phyloP scores from a whole-genome alignment of 768 basidiomycete species.

The Termitomyces bulborhizus region DNA sequence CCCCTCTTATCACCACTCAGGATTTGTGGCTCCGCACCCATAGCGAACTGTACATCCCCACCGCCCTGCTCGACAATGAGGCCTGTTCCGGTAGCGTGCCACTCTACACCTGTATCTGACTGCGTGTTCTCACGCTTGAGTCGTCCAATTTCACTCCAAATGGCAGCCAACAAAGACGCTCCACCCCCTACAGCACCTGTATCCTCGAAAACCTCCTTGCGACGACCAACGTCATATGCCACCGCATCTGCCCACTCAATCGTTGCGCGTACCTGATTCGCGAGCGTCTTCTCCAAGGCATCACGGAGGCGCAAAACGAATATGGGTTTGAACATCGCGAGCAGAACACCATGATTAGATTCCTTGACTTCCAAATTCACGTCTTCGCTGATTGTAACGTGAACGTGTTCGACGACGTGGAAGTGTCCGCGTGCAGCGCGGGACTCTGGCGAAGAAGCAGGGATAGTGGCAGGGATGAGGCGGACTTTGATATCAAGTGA shows the following conservation, averaged over 20 bases:
- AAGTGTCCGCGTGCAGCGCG: constrained; percentile 43
- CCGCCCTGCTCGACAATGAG: constrained; percentile 45
- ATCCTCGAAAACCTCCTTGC: constrained; percentile 61
- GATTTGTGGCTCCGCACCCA: constrained; percentile 74
- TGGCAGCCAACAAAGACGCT: constrained; percentile 42
- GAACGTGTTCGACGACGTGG: constrained; percentile 50
- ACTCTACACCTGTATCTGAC: constrained; percentile 27
- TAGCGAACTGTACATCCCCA: constrained; percentile 36
- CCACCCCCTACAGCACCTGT: constrained; percentile 47
- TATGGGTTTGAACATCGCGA: constrained; percentile 59
- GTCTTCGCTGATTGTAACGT: constrained; percentile 51
- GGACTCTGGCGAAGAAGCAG: constrained; percentile 27
- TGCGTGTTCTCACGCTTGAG: constrained; percentile 31
- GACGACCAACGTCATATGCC: constrained; percentile 51
- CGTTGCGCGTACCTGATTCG: constrained; percentile 43
- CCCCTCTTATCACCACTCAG: constrained; percentile 62
- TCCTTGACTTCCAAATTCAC: constrained; percentile 49
- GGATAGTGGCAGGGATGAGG: constrained; percentile 45
- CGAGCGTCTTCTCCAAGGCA: constrained; percentile 54
- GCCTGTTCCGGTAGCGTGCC: constrained; percentile 58
- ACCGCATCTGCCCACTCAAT: constrained; percentile 52
- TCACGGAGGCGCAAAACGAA: constrained; percentile 49
- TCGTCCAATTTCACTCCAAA: constrained; percentile 67
- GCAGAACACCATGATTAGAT: constrained; percentile 57
- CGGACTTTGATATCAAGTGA: constrained; percentile 64